Evolutionary conservation across 768 basidiomycete species (phyloP).

Genomic region (Scleroderma citrinum): DNA sequence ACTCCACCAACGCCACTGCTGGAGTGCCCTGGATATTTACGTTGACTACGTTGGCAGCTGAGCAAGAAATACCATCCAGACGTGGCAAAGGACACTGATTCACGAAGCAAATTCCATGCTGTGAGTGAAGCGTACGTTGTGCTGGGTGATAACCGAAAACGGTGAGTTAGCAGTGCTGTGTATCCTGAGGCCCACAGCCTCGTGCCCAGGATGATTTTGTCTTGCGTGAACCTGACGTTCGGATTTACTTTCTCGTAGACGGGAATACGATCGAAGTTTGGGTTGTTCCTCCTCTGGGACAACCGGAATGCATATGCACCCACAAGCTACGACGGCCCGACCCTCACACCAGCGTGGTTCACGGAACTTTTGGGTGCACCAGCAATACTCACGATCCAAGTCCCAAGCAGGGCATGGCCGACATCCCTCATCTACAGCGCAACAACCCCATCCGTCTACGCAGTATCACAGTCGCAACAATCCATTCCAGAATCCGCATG

Average conservation of each 20-base stretch:
- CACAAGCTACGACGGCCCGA: slow-evolving; percentile 26
- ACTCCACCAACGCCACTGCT: too few relatives aligned
- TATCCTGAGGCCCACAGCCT: background rate
- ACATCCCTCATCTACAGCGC: background rate
- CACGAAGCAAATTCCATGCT: slow-evolving; percentile 37
- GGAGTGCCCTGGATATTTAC: too few relatives aligned
- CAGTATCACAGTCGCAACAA: background rate
- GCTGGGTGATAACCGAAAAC: slow-evolving; percentile 40
- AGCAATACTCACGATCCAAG: slow-evolving; percentile 3
- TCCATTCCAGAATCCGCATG: slow-evolving; percentile 8
- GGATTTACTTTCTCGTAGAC: slow-evolving; percentile 12
- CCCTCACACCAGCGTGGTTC: slow-evolving; percentile 20
- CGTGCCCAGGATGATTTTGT: background rate
- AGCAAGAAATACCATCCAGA: slow-evolving; percentile 48
- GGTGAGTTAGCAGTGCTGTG: slow-evolving; percentile 22
- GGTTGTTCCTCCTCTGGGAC: slow-evolving; percentile 2
- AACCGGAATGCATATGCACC: slow-evolving; percentile 14
- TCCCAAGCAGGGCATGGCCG: background rate
- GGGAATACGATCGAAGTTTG: slow-evolving; percentile 27
- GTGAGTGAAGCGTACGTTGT: slow-evolving; percentile 45
- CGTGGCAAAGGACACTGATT: slow-evolving; percentile 31
- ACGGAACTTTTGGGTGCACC: slow-evolving; percentile 22
- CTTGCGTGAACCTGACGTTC: background rate
- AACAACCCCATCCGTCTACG: background rate
- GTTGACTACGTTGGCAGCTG: slow-evolving; percentile 25